Percentiles rank a stretch among this genome's conserved stretches.
Evolutionary conservation across 2,329 filamentous ascomycete genomes (phyloP).

Genomic region (Colletotrichum viniferum): DNA sequence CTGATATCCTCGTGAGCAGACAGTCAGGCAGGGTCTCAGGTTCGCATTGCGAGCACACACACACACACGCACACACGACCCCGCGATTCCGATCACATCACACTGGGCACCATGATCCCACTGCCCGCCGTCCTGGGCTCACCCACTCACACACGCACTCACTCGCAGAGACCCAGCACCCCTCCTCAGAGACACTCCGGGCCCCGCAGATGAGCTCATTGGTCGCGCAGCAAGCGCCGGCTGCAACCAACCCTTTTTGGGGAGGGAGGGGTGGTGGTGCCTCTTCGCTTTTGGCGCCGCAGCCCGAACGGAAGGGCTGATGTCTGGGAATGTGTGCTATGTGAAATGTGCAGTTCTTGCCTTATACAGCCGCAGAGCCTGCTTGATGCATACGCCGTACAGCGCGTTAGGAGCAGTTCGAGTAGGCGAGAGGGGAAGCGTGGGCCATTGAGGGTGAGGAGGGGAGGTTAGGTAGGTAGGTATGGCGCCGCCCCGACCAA

Average conservation of each 20-base stretch:
- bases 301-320: neutral
- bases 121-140: conserved; percentile 10
- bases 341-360: neutral
- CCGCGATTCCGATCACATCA: conserved; percentile 18
- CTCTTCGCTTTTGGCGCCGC: neutral
- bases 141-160: neutral
- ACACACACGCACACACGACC: neutral
- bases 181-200: neutral
- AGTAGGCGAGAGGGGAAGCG: neutral
- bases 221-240: conserved; percentile 4
- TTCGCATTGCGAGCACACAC: neutral
- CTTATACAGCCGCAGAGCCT: neutral
- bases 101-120: neutral
- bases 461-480: neutral
- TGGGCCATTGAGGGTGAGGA: neutral
- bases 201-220: conserved; percentile 1
- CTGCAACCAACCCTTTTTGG: neutral
- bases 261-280: neutral
- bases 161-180: neutral
- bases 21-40: neutral
- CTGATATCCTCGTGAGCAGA: neutral
- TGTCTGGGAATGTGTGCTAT: neutral
- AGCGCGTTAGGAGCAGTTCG: neutral
- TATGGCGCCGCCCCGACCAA: neutral
- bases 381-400: neutral